Evolutionary conservation across 495 filamentous ascomycete species (phyloP), one percentile per base, ranked within the genome.

Genomic region (Pseudomonodictys pantanalensis): DNA sequence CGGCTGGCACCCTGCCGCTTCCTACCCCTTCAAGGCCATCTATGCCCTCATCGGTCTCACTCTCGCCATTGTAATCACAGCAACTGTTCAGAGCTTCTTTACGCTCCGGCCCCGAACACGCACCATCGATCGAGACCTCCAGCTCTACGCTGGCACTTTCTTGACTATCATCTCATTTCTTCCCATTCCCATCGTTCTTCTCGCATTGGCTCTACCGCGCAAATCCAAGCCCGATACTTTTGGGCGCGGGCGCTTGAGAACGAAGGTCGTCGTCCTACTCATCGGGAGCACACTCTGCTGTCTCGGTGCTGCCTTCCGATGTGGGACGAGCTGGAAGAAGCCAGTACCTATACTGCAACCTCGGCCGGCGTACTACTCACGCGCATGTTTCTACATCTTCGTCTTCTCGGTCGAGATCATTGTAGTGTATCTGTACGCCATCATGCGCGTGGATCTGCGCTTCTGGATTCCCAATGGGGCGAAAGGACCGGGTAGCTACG

Each of bases 101-200:
- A 89, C 87, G 0, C 77, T 87, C 0, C 76, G 83, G 60, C 15
- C 67, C 0, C 70, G 78, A 33, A 79, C 72, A 9, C 75, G 76
- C 25, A 70, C 63, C 0, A 78, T 79, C 50, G 82, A 85, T 60
- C 80, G 81, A 47, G 78, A 76, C 54, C 76, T 95, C 44, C 83
- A 88, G 68, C 78, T 89, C 18, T 83, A 87, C 54, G 88, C 79
- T 35, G 68, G 72, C 10, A 86, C 84, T 3, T 91, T 84, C 66
- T 80, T 89, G 62, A 75, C 84, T n/a, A 70, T 87, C 51, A 75
- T 93, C 49, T 79, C 86, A 2, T 90, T 91, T 71, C 73, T 93
- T 7, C 90, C 92, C 0, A 70, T 96, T 20, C 81, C 84, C 0
- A 71, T 92, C 8, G 70, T 88, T 12, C 9, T 75, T 3, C 20